These are phyloP conservation scores for Lichtheimia ornata DNA, from an alignment of 371 early-diverging fungal genomes.

Conservation along the genomic window DNA sequence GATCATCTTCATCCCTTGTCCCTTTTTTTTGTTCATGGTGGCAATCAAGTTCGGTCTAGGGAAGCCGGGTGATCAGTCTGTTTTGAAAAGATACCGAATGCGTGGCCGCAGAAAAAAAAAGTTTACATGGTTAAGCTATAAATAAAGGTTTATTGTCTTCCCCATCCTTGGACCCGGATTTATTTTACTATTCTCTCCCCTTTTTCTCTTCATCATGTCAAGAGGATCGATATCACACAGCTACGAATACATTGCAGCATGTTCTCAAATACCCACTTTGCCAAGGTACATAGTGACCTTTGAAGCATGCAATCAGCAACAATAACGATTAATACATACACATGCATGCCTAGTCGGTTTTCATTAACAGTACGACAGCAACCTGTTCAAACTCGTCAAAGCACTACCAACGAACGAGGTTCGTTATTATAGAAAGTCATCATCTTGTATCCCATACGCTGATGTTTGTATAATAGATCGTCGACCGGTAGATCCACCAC, in stretches of 20 bases:
- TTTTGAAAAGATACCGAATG: not conserved
- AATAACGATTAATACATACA: no score
- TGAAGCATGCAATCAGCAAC: not conserved
- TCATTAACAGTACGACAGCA: conserved; percentile 21
- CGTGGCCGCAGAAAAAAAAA: not conserved
- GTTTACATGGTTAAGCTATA: not conserved
- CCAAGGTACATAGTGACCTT: conserved; percentile 7
- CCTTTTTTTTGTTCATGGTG: not conserved
- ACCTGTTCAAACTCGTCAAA: conserved; percentile 23
- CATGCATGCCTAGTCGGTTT: conserved; percentile 6
- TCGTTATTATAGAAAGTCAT: not conserved
- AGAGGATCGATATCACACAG: conserved; percentile 8
- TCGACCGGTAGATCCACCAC: conserved; percentile 24
- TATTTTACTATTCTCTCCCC: not conserved
- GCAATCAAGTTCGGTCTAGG: conserved; percentile 3
- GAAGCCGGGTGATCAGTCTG: conserved; percentile 1
- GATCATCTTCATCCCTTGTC: not conserved
- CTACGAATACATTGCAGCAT: conserved; percentile 15
- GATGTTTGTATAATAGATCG: conserved; percentile 14
- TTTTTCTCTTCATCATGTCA: not conserved
- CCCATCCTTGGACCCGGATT: no score
- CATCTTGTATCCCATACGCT: not conserved
- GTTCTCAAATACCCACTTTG: conserved; percentile 15
- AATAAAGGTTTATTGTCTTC: not conserved
- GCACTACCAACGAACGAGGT: conserved; percentile 24